phyloP scores from a whole-genome alignment of 2,329 filamentous ascomycete genomes.

The Cladosporium oxysporum region DNA sequence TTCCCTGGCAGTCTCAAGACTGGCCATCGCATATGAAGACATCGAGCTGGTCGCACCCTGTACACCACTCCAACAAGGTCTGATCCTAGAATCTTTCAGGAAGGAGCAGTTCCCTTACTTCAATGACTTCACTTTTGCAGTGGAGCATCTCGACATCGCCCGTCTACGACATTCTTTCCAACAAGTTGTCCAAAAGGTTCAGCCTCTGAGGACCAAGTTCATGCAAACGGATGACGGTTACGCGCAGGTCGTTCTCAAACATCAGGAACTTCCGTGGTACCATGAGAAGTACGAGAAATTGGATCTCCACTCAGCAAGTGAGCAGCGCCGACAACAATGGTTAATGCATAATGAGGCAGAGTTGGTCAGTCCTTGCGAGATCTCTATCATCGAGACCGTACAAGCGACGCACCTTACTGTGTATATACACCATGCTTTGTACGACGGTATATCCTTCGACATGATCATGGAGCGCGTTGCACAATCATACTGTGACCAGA shows the following conservation, averaged over 20 bases:
- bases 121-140: slow-evolving; percentile 67
- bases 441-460: slow-evolving; percentile 78
- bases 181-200: slow-evolving; percentile 51
- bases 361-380: slow-evolving; percentile 55
- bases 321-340: slow-evolving; percentile 58
- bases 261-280: slow-evolving; percentile 21
- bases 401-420: slow-evolving; percentile 44
- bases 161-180: slow-evolving; percentile 61
- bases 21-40: slow-evolving; percentile 54
- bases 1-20: slow-evolving; percentile 51
- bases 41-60: slow-evolving; percentile 79
- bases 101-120: slow-evolving; percentile 68
- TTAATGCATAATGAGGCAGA: slow-evolving; percentile 52
- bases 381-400: slow-evolving; percentile 46
- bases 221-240: slow-evolving; percentile 72
- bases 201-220: slow-evolving; percentile 74
- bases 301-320: slow-evolving; percentile 1
- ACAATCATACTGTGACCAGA: slow-evolving; percentile 49
- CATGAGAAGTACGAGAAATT: neutral
- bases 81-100: slow-evolving; percentile 70
- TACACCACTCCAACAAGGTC: slow-evolving; percentile 82
- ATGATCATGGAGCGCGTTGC: slow-evolving; percentile 64
- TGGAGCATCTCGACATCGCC: slow-evolving; percentile 52
- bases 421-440: slow-evolving; percentile 81
- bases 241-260: slow-evolving; percentile 67